Percentiles rank a stretch among this genome's conserved stretches.
Conservation (phyloP, 345 rosid genomes). For the Corchorus olitorius region DNA sequence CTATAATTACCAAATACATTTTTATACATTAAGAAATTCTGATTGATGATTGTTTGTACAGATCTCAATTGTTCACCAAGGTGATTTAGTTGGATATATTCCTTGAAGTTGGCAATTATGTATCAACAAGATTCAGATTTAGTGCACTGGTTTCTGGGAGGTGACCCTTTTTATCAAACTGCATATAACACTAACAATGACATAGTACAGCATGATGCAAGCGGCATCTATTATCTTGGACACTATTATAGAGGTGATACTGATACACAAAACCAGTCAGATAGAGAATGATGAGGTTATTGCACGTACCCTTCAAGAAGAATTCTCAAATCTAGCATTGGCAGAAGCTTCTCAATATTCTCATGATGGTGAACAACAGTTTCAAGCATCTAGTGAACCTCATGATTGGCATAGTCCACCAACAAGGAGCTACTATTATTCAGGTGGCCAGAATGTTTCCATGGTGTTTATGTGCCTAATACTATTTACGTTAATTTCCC, state of each 20-base stretch:
- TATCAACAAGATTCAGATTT: constrained; percentile 54
- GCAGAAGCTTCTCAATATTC: constrained; percentile 48
- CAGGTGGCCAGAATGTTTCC: constrained; percentile 45
- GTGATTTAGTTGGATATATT: constrained; percentile 19
- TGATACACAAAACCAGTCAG: constrained; percentile 51
- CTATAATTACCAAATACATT: not conserved
- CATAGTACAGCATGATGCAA: constrained; percentile 40
- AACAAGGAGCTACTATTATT: constrained; percentile 30
- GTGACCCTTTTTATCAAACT: constrained; percentile 45
- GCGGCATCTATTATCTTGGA: constrained; percentile 28
- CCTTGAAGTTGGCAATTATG: constrained; percentile 30
- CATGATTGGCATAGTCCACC: constrained; percentile 53
- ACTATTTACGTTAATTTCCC: constrained; percentile 26
- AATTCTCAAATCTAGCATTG: constrained; percentile 73
- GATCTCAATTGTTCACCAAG: not conserved
- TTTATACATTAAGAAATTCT: not conserved
- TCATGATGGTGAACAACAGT: constrained; percentile 35
- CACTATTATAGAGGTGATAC: constrained; percentile 50
- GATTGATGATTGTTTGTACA: not conserved
- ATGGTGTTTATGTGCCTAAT: constrained; percentile 3
- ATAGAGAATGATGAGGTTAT: constrained; percentile 88
- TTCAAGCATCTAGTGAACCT: constrained; percentile 34
- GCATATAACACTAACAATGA: constrained; percentile 47
- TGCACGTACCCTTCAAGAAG: constrained; percentile 83
- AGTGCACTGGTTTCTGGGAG: constrained; percentile 71